Evolutionary conservation across 2,329 filamentous ascomycete species (phyloP).

Genomic region (Pleomassaria siparia): DNA sequence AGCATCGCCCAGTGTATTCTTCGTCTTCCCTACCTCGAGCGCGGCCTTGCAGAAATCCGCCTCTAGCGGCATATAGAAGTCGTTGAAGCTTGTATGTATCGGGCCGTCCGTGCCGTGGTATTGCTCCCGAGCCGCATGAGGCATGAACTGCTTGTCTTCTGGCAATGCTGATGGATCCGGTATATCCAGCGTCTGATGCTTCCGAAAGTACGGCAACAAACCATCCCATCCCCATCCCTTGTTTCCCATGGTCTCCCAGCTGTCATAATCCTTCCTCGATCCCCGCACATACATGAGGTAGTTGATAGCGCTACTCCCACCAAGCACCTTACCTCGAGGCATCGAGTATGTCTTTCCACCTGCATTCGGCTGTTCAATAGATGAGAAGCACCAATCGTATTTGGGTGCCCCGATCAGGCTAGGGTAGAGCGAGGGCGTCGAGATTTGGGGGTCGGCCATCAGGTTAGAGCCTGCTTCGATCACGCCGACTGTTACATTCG

Average conservation of each 20-base stretch:
- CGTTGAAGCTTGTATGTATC: conserved; percentile 39
- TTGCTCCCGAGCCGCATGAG: conserved; percentile 27
- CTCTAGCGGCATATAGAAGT: conserved; percentile 17
- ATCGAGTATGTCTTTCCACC: conserved; percentile 24
- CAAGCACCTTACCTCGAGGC: conserved; percentile 11
- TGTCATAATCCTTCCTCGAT: conserved; percentile 42
- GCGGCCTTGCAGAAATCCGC: conserved; percentile 16
- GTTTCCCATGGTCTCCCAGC: conserved; percentile 60
- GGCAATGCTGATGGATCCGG: conserved; percentile 29
- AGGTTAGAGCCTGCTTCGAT: conserved; percentile 53
- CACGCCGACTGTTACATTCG: conserved; percentile 45
- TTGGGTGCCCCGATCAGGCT: conserved; percentile 34
- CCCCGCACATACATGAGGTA: conserved; percentile 22
- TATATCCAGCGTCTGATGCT: conserved; percentile 40
- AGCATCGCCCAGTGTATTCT: conserved; percentile 33
- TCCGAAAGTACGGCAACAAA: conserved; percentile 42
- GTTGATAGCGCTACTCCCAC: conserved; percentile 36
- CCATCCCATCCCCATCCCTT: conserved; percentile 58
- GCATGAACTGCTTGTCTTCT: conserved; percentile 9
- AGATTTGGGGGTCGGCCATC: conserved; percentile 27
- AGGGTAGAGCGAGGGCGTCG: conserved; percentile 30
- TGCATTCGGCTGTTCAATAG: conserved; percentile 22
- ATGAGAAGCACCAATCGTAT: conserved; percentile 38
- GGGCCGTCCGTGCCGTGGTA: conserved; percentile 47
- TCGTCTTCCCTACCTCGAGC: conserved; percentile 9